These are phyloP conservation scores for Capronia coronata DNA, from an alignment of 2,329 filamentous ascomycete species.

Conservation along the genomic window DNA sequence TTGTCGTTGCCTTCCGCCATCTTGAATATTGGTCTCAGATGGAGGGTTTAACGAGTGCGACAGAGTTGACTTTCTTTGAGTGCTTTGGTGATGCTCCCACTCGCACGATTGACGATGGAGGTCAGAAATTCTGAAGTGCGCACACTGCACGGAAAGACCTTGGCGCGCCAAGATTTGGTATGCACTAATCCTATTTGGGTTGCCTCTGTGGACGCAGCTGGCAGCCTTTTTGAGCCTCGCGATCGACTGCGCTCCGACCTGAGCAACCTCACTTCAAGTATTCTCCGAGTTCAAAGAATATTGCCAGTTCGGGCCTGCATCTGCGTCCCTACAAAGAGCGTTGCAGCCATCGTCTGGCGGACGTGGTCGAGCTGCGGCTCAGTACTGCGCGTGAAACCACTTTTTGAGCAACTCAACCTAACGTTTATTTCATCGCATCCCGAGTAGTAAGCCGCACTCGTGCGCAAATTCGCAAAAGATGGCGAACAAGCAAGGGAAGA, in stretches of 20 bases:
- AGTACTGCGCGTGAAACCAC: slow-evolving; percentile 15
- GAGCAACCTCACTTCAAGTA: slow-evolving; percentile 1
- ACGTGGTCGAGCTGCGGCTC: slow-evolving; percentile 25
- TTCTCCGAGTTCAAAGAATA: slow-evolving; percentile 2
- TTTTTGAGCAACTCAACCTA: slow-evolving; percentile 18
- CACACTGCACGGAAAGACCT: slow-evolving; percentile 1
- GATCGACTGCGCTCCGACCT: slow-evolving; percentile 3
- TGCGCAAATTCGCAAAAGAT: slow-evolving; percentile 47
- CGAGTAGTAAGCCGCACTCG: slow-evolving; percentile 37
- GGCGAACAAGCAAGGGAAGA: slow-evolving; percentile 97
- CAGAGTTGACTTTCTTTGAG: slow-evolving; percentile 21
- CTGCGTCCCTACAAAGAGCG: slow-evolving; percentile 2
- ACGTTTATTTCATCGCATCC: background rate
- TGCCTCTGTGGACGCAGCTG: background rate
- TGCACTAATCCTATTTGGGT: slow-evolving; percentile 6
- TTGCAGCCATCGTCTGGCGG: slow-evolving; percentile 25
- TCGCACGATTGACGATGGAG: background rate
- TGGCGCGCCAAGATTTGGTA: slow-evolving; percentile 8
- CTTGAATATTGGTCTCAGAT: slow-evolving; percentile 19
- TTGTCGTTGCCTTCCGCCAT: slow-evolving; percentile 67
- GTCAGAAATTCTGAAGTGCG: slow-evolving; percentile 7
- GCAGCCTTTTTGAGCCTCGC: slow-evolving; percentile 4
- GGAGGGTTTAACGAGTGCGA: slow-evolving; percentile 30
- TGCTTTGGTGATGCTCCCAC: background rate
- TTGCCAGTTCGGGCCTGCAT: slow-evolving; percentile 25